Percentiles rank a stretch among this genome's conserved stretches.
Conservation (phyloP, 208 protist species). For the Wallacemonas sp. region DNA sequence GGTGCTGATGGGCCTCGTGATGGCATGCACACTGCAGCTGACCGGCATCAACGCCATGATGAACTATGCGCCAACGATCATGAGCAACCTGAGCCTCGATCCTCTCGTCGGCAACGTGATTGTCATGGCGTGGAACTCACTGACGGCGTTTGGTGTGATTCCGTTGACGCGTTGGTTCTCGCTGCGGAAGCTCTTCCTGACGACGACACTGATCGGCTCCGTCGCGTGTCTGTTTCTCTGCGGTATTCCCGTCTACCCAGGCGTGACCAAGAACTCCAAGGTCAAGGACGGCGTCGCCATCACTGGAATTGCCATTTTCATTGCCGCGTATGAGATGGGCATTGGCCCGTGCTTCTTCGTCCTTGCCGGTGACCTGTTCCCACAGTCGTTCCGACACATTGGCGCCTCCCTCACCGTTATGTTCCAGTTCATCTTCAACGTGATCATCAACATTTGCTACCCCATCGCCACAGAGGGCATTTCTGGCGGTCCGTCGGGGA, state of each 20-base stretch:
- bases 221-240: conserved; percentile 23
- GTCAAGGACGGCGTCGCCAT: conserved; percentile 18
- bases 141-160: conserved; percentile 25
- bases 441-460: conserved; percentile 36
- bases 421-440: conserved; percentile 33
- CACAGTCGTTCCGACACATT: conserved; percentile 19
- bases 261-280: conserved; percentile 15
- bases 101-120: conserved; percentile 46
- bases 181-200: conserved; percentile 23
- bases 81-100: conserved; percentile 15
- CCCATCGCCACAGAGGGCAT: conserved; percentile 33
- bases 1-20: conserved; percentile 21
- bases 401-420: conserved; percentile 25
- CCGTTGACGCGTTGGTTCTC: conserved; percentile 22
- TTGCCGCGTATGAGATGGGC: conserved; percentile 34
- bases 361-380: conserved; percentile 39
- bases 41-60: conserved; percentile 54
- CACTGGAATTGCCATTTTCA: conserved; percentile 39
- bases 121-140: conserved; percentile 54
- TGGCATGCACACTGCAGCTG: too few species aligned
- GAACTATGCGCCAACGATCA: conserved; percentile 49
- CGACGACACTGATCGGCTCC: conserved; percentile 12
- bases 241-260: conserved; percentile 18
- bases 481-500: conserved; percentile 39
- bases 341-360: conserved; percentile 42